phyloP scores from a whole-genome alignment of 2,329 filamentous ascomycete species.

The Westerdykella sp. region DNA sequence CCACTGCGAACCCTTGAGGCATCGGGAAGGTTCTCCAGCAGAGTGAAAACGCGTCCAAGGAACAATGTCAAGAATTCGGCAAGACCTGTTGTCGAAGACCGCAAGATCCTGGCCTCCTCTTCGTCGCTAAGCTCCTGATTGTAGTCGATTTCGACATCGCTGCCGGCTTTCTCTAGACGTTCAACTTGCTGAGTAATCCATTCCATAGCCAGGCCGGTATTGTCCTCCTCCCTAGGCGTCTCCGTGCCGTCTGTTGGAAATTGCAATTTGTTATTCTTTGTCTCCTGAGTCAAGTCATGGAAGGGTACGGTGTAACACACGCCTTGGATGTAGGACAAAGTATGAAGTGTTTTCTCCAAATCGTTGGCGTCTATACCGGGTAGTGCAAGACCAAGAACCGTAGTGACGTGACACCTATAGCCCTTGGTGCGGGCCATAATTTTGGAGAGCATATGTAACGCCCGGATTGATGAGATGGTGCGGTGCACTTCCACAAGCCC shows the following conservation, averaged over 20 bases:
- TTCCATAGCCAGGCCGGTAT: conserved; percentile 64
- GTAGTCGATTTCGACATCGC: conserved; percentile 81
- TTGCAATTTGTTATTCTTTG: conserved; percentile 16
- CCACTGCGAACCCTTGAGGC: conserved; percentile 79
- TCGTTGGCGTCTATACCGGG: conserved; percentile 98
- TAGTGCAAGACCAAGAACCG: conserved; percentile 81
- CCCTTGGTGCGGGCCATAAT: conserved; percentile 89
- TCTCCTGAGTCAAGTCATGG: conserved; percentile 65
- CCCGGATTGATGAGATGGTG: conserved; percentile 86
- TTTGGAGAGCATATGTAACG: conserved; percentile 85
- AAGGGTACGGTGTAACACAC: conserved; percentile 96
- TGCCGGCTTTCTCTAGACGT: conserved; percentile 81
- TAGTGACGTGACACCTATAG: conserved; percentile 94
- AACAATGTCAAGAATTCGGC: conserved; percentile 88
- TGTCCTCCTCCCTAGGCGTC: conserved; percentile 34
- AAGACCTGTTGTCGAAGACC: conserved; percentile 90
- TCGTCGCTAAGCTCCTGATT: conserved; percentile 72
- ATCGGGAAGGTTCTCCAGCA: conserved; percentile 92
- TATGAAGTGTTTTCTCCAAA: conserved; percentile 90
- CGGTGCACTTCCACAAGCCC: conserved; percentile 95
- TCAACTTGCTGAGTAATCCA: conserved; percentile 96
- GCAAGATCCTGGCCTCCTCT: conserved; percentile 79
- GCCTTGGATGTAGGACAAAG: conserved; percentile 88
- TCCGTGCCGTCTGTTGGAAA: conserved; percentile 18
- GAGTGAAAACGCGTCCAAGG: conserved; percentile 87